Evolutionary conservation across 2,329 filamentous ascomycete genomes (phyloP), one percentile per base, ranked within the genome.

Genomic region (Gnomoniopsis sp.): DNA sequence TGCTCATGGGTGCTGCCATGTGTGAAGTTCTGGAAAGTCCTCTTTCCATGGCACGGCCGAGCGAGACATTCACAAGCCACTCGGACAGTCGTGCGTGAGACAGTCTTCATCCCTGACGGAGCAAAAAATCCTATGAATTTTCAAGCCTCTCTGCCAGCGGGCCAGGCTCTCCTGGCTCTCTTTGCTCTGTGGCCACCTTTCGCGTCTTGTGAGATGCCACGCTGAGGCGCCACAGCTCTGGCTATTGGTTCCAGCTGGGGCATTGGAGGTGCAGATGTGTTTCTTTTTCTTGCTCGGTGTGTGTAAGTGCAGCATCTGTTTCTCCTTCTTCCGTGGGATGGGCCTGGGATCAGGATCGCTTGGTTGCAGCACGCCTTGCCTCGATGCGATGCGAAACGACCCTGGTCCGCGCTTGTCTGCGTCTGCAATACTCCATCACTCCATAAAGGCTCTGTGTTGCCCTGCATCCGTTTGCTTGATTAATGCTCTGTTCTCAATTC

Each of bases 31-130:
- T 38, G 22, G 41, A 19, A 21, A 38, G 21, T 22, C 10, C 34
- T 6, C 22, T 47, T 14, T 41, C 17, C 36, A n/a, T 46, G 15
- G 51, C 26, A 21, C 49, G 36, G 46, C 26, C 26, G 26, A 30
- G 38, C 49, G 38, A 59, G 59, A 61, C 59, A 61, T 17, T 3
- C 6, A 22, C 38, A 55, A 54, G 56, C 58, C 59, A 61, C 53
- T 61, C 59, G 58, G 49, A 51, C 53, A 43, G 22, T 49, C 46
- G 48, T 51, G 52, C 49, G 26, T 53, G 23, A 61, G 59, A 61
- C 59, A 61, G 3, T 44, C 19, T 21, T 30, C 36, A 48, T 50
- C 49, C 56, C 51, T 48, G 49, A 30, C 36, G 53, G 47, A 38
- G 48, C 15, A 49, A 52, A 48, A 49, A 41, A 55, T 51, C 59